phyloP scores from a whole-genome alignment of 2,329 filamentous ascomycete genomes.

The Tolypocladium amazonense region DNA sequence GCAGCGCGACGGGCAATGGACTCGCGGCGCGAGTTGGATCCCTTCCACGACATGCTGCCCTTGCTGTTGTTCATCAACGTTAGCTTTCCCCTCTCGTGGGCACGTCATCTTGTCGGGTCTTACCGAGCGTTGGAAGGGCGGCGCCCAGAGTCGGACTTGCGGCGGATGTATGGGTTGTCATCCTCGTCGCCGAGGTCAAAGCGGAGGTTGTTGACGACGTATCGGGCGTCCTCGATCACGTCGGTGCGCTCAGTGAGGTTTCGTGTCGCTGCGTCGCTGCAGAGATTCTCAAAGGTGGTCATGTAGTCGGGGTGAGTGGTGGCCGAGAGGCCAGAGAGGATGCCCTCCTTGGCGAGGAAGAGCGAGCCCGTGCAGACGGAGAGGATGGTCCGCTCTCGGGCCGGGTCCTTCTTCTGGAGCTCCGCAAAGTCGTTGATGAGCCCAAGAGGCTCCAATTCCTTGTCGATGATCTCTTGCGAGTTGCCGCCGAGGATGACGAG shows the following conservation, averaged over 20 bases:
- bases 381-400: constrained; percentile 70
- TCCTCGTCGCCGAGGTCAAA: constrained; percentile 76
- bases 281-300: constrained; percentile 72
- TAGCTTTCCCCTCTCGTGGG: background rate
- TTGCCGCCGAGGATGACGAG: constrained; percentile 69
- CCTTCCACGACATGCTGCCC: constrained; percentile 74
- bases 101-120: constrained; percentile 11
- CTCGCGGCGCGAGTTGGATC: constrained; percentile 64
- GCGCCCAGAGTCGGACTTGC: constrained; percentile 56
- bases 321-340: constrained; percentile 68
- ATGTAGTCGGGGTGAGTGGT: constrained; percentile 76
- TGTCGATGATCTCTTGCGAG: constrained; percentile 51
- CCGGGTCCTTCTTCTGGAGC: constrained; percentile 68
- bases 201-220: constrained; percentile 84
- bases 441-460: constrained; percentile 56
- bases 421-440: constrained; percentile 70
- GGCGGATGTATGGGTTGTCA: constrained; percentile 73
- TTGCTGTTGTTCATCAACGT: constrained; percentile 39
- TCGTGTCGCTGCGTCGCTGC: constrained; percentile 60
- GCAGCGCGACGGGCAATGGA: constrained; percentile 69
- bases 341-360: constrained; percentile 64
- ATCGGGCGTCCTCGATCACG: constrained; percentile 69
- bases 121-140: constrained; percentile 52
- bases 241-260: constrained; percentile 69
- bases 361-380: constrained; percentile 72